Conservation (phyloP, 2,329 filamentous ascomycete genomes). For the Herpotrichia juniperi region DNA sequence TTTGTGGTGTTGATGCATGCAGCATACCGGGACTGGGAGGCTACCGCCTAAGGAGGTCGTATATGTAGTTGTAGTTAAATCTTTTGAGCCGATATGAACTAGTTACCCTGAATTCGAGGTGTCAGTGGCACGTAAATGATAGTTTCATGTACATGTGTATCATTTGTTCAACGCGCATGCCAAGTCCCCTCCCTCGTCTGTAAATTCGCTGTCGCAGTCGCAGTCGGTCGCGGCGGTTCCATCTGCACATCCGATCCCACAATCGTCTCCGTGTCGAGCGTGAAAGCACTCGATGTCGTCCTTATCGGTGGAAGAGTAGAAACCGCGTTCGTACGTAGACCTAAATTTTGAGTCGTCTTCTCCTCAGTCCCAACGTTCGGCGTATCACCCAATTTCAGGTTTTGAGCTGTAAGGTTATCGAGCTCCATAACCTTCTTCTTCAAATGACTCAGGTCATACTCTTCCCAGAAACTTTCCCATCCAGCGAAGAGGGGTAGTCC, state of each 20-base stretch:
- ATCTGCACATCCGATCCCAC: no score
- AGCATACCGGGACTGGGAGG: conserved; percentile 49
- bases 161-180: no score
- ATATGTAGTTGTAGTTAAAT: no score
- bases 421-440: background rate
- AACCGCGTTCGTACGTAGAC: background rate
- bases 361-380: background rate
- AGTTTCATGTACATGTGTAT: no score
- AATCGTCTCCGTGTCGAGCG: no score
- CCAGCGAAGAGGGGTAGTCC: conserved; percentile 38
- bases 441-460: background rate
- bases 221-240: no score
- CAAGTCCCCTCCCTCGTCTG: no score
- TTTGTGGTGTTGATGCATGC: conserved; percentile 53
- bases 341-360: background rate
- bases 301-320: background rate
- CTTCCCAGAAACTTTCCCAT: conserved; percentile 34
- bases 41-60: no score
- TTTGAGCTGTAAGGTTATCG: background rate
- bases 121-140: no score
- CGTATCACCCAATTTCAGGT: background rate
- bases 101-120: no score
- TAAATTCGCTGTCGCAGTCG: no score
- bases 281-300: background rate
- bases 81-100: no score